phyloP scores from a whole-genome alignment of 2,329 filamentous ascomycete genomes.

The Pseudocercospora fuligena region DNA sequence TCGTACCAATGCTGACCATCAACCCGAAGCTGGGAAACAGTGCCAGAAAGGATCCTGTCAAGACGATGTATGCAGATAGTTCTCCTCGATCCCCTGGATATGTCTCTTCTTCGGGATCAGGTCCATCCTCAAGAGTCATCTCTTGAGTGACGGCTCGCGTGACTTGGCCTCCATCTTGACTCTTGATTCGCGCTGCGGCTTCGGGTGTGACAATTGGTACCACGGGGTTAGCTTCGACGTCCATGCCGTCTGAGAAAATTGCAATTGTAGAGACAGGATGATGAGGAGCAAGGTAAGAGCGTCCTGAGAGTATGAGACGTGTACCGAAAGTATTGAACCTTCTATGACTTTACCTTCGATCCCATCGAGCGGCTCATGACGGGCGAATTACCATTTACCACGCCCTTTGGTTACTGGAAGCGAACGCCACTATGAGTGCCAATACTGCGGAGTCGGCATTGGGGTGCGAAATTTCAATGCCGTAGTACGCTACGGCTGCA shows the following conservation, averaged over 20 bases:
- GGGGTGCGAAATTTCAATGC: neutral
- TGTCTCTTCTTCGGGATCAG: slow-evolving; percentile 5
- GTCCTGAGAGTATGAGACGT: neutral
- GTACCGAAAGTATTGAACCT: neutral
- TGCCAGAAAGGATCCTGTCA: slow-evolving; percentile 43
- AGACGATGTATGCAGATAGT: slow-evolving; percentile 15
- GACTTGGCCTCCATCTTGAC: neutral
- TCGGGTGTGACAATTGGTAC: neutral
- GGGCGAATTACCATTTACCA: neutral
- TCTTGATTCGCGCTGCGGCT: slow-evolving; percentile 1
- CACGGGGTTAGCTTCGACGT: slow-evolving; percentile 8
- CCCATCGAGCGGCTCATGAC: neutral
- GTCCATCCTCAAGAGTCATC: neutral
- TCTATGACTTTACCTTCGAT: neutral
- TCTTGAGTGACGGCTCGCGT: neutral
- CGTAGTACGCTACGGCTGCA: neutral
- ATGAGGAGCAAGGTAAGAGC: neutral
- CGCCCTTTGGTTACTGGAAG: neutral
- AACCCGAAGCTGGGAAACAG: slow-evolving; percentile 53
- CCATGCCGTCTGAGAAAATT: neutral
- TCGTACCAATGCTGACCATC: slow-evolving; percentile 53
- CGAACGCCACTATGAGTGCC: neutral
- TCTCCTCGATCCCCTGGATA: slow-evolving; percentile 17
- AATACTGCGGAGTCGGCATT: slow-evolving; percentile 3
- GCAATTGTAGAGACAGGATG: neutral